phyloP scores from a whole-genome alignment of 306 rosid genomes.

The Vicia villosa region DNA sequence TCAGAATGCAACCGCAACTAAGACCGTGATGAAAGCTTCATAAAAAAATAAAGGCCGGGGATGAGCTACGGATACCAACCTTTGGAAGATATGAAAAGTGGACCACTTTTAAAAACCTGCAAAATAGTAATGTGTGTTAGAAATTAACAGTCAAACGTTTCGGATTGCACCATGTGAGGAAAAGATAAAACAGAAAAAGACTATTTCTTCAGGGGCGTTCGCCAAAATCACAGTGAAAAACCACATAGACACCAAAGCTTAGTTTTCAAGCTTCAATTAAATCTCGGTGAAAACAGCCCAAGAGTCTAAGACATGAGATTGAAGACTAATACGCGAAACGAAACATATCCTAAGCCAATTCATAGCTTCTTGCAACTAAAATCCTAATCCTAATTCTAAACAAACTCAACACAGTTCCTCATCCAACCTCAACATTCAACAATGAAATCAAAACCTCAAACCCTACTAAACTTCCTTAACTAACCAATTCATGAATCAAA shows the following conservation, averaged over 20 bases:
- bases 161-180: no score
- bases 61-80: no score
- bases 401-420: constrained; percentile 31
- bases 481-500: neutral
- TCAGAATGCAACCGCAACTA: no score
- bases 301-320: neutral
- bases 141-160: no score
- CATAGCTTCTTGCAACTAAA: neutral
- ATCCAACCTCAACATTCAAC: constrained; percentile 21
- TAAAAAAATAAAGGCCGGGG: no score
- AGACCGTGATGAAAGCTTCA: no score
- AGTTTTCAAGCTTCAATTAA: no score
- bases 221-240: neutral
- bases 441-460: neutral
- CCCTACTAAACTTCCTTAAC: constrained; percentile 22
- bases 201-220: neutral
- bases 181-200: no score
- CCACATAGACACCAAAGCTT: no score
- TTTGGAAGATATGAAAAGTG: no score
- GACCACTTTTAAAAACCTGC: no score
- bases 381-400: constrained; percentile 16
- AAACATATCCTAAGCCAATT: constrained; percentile 14
- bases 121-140: no score
- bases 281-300: neutral
- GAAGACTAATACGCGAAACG: neutral